Evolutionary conservation across 2,329 filamentous ascomycete genomes (phyloP), one percentile per base, ranked within the genome.

Genomic region (Neurospora sp.): DNA sequence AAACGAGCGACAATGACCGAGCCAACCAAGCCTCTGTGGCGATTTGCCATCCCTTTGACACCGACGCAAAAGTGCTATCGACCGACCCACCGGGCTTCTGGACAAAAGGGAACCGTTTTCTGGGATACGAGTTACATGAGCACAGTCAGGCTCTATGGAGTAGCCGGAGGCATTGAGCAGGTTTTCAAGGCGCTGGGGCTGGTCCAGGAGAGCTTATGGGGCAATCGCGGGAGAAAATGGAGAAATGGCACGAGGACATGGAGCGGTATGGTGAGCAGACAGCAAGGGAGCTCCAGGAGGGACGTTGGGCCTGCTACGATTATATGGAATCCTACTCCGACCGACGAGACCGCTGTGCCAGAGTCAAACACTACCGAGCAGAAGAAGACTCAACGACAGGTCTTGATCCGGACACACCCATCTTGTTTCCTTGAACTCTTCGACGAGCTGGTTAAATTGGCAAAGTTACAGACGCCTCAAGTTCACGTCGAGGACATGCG

Each of bases 91-190:
- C 89, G 94, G 73, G 90, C 93, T 28, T 88, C 89, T 68, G 89
- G 89, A 38, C 85, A 90, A 68, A 88, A 90, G 73, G 94, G 96
- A 5, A 91, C 91, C 28, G 84, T 98, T 62, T 90, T 90, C 0
- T 98, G 95, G 93, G 96, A 99, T 80, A 92, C 89, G 83, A 98
- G 94, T 78, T 99, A 97, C 78, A 91, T 96, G 83, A 92, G 92
- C 74, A 97, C 93, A 1, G 91, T 98, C 73, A 86, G 90, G 15
- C 78, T 98, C 3, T 89, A 90, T 74, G 96, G 94, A 0, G 81
- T 83, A 15, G 82, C 87, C 52, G 79, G 82, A 38, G 90, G 89
- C 68, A 81, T 97, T 52, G 83, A 89, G 69, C 85, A 86, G 43
- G 83, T 95, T 10, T 78, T 98, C 40, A 88, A 83, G 75, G 84